A percentile compares a stretch with the other conserved stretches of the same genome.
Conservation (phyloP, 108 stramenopile species). For the Discostella stelligeroides region DNA sequence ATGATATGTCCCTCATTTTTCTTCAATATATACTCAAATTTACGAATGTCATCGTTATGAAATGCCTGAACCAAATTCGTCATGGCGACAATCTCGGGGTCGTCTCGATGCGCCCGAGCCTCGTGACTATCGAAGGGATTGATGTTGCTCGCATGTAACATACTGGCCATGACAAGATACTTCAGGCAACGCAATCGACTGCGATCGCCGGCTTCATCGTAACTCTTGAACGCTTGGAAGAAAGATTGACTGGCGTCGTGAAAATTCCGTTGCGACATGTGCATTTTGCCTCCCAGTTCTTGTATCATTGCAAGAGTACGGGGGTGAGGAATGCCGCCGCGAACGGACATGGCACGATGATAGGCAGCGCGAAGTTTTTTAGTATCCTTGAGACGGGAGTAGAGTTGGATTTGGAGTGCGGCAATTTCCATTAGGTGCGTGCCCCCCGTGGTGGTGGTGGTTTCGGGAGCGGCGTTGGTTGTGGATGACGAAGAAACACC, state of each 20-base stretch:
- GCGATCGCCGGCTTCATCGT: conserved; percentile 94
- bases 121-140: conserved; percentile 95
- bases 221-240: conserved; percentile 93
- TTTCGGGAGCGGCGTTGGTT: conserved; percentile 28
- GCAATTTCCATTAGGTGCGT: conserved; percentile 93
- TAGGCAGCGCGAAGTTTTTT: conserved; percentile 88
- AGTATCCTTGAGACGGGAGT: conserved; percentile 83
- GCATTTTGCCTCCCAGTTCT: conserved; percentile 94
- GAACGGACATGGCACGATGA: conserved; percentile 81
- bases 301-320: conserved; percentile 90
- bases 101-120: conserved; percentile 91
- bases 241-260: conserved; percentile 82
- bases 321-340: conserved; percentile 91
- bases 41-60: conserved; percentile 81
- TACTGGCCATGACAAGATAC: conserved; percentile 92
- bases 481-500: conserved; percentile 2
- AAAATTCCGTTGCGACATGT: conserved; percentile 84
- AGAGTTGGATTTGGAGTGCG: conserved; percentile 92
- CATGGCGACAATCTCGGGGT: conserved; percentile 95
- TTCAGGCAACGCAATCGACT: conserved; percentile 85
- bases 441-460: conserved; percentile 27
- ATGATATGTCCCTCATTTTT: conserved; percentile 84
- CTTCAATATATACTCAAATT: conserved; percentile 78
- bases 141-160: conserved; percentile 88
- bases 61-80: conserved; percentile 90